These are phyloP conservation scores for Alopecurus myosuroides DNA, from an alignment of 176 grass and related monocot genomes.

Conservation along the genomic window DNA sequence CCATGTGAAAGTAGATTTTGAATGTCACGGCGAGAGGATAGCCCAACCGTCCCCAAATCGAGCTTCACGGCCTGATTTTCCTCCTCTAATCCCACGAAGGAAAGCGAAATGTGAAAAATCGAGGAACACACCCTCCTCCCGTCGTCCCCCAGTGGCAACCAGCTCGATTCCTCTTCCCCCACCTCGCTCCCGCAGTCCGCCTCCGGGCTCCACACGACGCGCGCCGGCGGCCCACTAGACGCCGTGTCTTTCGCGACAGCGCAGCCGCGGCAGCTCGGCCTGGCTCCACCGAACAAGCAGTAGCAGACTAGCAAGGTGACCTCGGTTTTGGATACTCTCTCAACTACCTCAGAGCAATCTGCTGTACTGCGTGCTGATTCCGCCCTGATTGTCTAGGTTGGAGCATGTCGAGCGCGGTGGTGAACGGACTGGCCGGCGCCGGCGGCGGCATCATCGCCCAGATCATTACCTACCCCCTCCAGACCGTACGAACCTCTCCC, in stretches of 20 bases:
- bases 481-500: slow-evolving; percentile 40
- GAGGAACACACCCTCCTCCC: slow-evolving; percentile 21
- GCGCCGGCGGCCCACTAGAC: not conserved
- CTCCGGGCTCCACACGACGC: not conserved
- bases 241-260: not conserved
- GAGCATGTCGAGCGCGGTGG: slow-evolving; percentile 82
- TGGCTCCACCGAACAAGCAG: slow-evolving; percentile 6
- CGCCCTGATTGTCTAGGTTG: slow-evolving; percentile 5
- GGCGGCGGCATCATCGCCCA: slow-evolving; percentile 85
- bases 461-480: slow-evolving; percentile 95
- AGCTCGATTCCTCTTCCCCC: not conserved
- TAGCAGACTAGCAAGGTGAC: slow-evolving; percentile 5
- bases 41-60: not conserved
- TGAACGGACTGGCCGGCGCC: slow-evolving; percentile 77
- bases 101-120: slow-evolving; percentile 34
- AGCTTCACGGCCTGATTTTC: not conserved
- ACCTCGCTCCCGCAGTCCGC: not conserved
- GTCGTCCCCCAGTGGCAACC: not conserved
- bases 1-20: not conserved
- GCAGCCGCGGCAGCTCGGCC: not conserved
- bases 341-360: not conserved
- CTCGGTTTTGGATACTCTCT: not conserved
- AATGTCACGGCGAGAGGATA: not conserved
- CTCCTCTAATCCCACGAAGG: not conserved
- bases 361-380: not conserved